Conservation (phyloP, 2,329 filamentous ascomycete genomes). For the Xylaria multiplex region DNA sequence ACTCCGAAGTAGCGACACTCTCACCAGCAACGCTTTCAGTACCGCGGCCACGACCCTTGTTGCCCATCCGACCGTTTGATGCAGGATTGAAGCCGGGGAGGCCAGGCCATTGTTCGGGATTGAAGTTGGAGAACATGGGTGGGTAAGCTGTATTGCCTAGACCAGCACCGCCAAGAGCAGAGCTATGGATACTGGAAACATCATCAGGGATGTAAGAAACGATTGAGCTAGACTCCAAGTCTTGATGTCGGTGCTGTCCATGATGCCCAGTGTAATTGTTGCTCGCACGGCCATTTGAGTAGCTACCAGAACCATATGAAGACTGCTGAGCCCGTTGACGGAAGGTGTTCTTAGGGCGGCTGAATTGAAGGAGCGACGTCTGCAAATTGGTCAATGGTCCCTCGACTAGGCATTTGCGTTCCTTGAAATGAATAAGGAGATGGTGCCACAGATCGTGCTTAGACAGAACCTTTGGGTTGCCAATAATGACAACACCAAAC, state of each 20-base stretch:
- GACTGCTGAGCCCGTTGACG: constrained; percentile 83
- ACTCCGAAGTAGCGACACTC: constrained; percentile 90
- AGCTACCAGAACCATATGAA: constrained; percentile 66
- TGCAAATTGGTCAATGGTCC: constrained; percentile 96
- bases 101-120: constrained; percentile 86
- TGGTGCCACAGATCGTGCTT: constrained; percentile 99
- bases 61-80: constrained; percentile 69
- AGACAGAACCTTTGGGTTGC: constrained; percentile 95
- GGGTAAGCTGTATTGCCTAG: constrained; percentile 82
- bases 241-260: constrained; percentile 57
- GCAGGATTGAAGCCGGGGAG: constrained; percentile 70
- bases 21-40: constrained; percentile 88
- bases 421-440: constrained; percentile 94
- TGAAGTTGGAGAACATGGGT: constrained; percentile 94
- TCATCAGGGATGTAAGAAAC: constrained; percentile 97
- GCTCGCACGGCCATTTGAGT: constrained; percentile 49
- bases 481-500: constrained; percentile 94
- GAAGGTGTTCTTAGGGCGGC: constrained; percentile 90
- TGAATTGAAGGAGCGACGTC: constrained; percentile 93
- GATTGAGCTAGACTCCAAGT: constrained; percentile 84
- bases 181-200: constrained; percentile 94
- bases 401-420: constrained; percentile 94
- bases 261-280: constrained; percentile 49
- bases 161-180: constrained; percentile 85
- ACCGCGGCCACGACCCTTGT: constrained; percentile 72